Conservation (phyloP, 2,329 filamentous ascomycete species). For the Fusarium nanum region DNA sequence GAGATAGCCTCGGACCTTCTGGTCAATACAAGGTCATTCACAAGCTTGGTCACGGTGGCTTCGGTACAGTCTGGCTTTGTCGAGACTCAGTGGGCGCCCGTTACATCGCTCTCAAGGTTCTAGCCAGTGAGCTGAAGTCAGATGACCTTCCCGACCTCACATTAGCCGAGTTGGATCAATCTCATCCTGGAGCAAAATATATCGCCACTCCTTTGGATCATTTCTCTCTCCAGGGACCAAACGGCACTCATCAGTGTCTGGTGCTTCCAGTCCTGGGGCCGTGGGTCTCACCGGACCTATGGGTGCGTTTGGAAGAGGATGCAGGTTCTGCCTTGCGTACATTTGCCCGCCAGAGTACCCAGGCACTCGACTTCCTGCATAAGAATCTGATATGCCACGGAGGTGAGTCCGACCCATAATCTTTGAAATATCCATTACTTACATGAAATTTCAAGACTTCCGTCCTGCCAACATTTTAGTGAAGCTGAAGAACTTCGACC, state of each 20-base stretch:
- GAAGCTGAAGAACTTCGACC: constrained; percentile 38
- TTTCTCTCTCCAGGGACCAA: constrained; percentile 8
- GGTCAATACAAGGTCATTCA: constrained; percentile 17
- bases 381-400: constrained; percentile 48
- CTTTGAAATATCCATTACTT: neutral
- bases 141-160: neutral
- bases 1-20: neutral
- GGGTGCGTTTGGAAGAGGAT: constrained; percentile 10
- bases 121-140: neutral
- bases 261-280: constrained; percentile 47
- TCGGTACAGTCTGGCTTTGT: constrained; percentile 18
- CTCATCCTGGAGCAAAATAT: neutral
- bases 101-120: constrained; percentile 4
- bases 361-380: constrained; percentile 43
- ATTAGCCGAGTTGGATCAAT: neutral
- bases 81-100: rapidly evolving
- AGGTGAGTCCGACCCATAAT: constrained; percentile 6
- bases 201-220: neutral
- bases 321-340: constrained; percentile 20
- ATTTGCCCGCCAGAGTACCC: constrained; percentile 34
- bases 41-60: constrained; percentile 30
- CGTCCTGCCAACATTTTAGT: constrained; percentile 46
- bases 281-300: constrained; percentile 33
- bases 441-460: constrained; percentile 33
- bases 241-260: constrained; percentile 45